Conservation (phyloP, 805 yeast genomes). For the Lipomyces anomalus region DNA sequence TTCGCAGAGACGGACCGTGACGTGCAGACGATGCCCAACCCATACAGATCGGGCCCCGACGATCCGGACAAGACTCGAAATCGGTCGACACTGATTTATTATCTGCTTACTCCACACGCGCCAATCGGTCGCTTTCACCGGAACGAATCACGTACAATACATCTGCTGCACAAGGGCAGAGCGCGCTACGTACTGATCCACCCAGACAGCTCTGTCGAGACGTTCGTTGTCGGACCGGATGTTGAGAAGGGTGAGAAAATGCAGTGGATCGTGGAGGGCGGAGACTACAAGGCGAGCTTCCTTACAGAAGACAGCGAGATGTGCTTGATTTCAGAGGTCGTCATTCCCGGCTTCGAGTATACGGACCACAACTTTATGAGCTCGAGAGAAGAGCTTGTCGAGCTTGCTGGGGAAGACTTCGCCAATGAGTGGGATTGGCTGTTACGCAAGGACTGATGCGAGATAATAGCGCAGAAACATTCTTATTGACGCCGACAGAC, state of each 20-base stretch:
- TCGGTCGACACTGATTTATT: constrained; percentile 49
- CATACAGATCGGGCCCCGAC: constrained; percentile 29
- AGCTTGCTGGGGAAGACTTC: constrained; percentile 36
- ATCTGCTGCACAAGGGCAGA: constrained; percentile 49
- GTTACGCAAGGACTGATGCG: constrained; percentile 27
- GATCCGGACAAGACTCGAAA: constrained; percentile 31
- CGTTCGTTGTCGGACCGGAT: constrained; percentile 45
- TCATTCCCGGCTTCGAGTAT: constrained; percentile 57
- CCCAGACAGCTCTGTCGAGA: constrained; percentile 46
- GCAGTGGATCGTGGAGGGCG: constrained; percentile 64
- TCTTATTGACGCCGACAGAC: neutral
- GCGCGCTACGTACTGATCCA: constrained; percentile 52
- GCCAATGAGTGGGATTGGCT: constrained; percentile 39
- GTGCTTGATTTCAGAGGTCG: constrained; percentile 40
- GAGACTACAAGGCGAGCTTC: constrained; percentile 53
- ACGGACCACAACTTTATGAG: constrained; percentile 47
- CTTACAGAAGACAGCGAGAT: constrained; percentile 27
- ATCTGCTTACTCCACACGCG: constrained; percentile 46
- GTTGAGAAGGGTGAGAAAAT: constrained; percentile 44
- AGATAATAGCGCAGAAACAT: neutral
- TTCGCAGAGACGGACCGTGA: constrained; percentile 54
- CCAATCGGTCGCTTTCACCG: constrained; percentile 49
- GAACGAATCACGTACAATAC: constrained; percentile 50
- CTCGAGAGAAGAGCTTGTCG: constrained; percentile 27
- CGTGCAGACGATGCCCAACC: constrained; percentile 39